phyloP scores from a whole-genome alignment of 331 rosid genomes.

The Acacia pycnantha region DNA sequence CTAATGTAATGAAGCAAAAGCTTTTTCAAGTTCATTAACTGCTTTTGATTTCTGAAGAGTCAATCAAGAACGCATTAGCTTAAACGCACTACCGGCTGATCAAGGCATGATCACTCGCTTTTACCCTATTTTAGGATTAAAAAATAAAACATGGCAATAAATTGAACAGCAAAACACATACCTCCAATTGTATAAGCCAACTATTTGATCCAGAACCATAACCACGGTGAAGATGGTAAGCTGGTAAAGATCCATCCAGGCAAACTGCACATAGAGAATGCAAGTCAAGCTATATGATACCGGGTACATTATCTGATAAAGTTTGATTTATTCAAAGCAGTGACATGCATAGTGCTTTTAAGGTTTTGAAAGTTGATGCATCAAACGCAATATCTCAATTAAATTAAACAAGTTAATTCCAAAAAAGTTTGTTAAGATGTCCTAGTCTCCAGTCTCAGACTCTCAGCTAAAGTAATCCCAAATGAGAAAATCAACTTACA shows the following conservation, averaged over 20 bases:
- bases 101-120: not conserved
- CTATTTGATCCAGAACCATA: slow-evolving; percentile 70
- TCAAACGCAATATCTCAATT: not conserved
- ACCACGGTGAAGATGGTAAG: slow-evolving; percentile 69
- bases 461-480: slow-evolving; percentile 20
- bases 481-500: not conserved
- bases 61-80: slow-evolving; percentile 19
- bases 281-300: slow-evolving; percentile 28
- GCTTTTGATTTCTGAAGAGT: not conserved
- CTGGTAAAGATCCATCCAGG: slow-evolving; percentile 84
- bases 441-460: too few species aligned
- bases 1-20: not conserved
- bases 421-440: too few species aligned
- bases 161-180: slow-evolving; percentile 17
- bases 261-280: slow-evolving; percentile 52
- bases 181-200: slow-evolving; percentile 80
- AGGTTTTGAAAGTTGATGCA: not conserved
- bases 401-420: slow-evolving; percentile 6
- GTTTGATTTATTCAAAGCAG: slow-evolving; percentile 22
- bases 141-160: not conserved
- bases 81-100: not conserved
- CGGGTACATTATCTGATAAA: slow-evolving; percentile 19
- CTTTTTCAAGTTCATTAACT: not conserved
- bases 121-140: not conserved
- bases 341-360: slow-evolving; percentile 13